phyloP scores from a whole-genome alignment of 2,329 filamentous ascomycete genomes.

The Scedosporium minutisporum region DNA sequence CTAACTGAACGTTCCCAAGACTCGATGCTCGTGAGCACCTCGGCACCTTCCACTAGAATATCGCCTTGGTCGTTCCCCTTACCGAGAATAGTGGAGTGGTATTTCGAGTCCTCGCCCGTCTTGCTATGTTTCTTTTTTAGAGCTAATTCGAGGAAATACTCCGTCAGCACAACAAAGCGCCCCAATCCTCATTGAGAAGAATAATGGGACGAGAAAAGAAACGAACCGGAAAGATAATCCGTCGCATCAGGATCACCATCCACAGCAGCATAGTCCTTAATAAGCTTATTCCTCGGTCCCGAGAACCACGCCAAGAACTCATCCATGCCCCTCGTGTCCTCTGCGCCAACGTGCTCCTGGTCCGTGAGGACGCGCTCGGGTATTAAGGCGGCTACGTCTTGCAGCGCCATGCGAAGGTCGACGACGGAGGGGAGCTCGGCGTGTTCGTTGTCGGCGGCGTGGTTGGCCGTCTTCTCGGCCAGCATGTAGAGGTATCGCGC shows the following conservation, averaged over 20 bases:
- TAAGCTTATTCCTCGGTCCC: constrained; percentile 66
- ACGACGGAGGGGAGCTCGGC: constrained; percentile 44
- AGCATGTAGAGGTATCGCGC: constrained; percentile 71
- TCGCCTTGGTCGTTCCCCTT: constrained; percentile 60
- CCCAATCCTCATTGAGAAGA: not conserved
- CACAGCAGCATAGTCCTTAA: constrained; percentile 70
- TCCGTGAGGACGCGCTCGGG: constrained; percentile 59
- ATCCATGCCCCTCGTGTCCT: constrained; percentile 69
- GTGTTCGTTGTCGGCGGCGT: constrained; percentile 60
- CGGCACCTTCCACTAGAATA: constrained; percentile 70
- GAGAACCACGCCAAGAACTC: constrained; percentile 72
- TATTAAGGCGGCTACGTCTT: constrained; percentile 66
- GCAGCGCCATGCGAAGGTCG: constrained; percentile 77
- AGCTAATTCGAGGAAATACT: constrained; percentile 31
- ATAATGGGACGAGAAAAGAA: not conserved
- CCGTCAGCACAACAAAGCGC: constrained; percentile 11
- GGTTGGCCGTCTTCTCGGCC: constrained; percentile 59
- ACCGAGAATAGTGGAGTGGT: constrained; percentile 75
- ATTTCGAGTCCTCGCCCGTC: constrained; percentile 76
- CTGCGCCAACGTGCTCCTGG: constrained; percentile 58
- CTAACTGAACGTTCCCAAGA: constrained; percentile 49
- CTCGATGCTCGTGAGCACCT: constrained; percentile 49
- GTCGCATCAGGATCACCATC: constrained; percentile 54
- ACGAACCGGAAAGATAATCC: constrained; percentile 59
- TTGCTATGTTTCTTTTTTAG: constrained; percentile 92